Percentiles rank a stretch among this genome's conserved stretches.
phyloP scores from a whole-genome alignment of 2,329 filamentous ascomycete genomes.

The Cercospora beticola region DNA sequence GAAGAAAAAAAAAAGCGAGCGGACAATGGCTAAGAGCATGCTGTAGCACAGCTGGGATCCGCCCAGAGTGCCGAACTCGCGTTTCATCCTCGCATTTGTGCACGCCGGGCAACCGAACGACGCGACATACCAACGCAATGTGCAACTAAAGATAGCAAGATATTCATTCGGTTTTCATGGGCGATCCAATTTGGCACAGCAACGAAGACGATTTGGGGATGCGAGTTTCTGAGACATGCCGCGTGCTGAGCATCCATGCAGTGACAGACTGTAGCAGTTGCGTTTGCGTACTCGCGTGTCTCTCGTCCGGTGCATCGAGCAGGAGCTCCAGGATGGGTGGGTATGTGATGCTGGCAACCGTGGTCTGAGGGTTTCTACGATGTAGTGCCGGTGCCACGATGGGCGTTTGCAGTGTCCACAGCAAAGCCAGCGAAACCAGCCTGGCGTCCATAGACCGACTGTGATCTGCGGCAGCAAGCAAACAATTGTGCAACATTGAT shows the following conservation, averaged over 20 bases:
- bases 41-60: constrained; percentile 24
- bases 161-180: constrained; percentile 3
- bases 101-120: constrained; percentile 22
- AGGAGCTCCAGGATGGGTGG: constrained; percentile 9
- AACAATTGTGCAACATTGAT: constrained; percentile 28
- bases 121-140: constrained; percentile 9
- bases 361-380: background rate
- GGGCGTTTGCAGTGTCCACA: constrained; percentile 24
- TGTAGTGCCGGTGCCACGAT: constrained; percentile 21
- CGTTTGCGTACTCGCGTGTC: background rate
- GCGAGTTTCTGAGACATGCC: background rate
- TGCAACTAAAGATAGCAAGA: constrained; percentile 13
- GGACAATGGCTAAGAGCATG: constrained; percentile 16
- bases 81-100: constrained; percentile 25
- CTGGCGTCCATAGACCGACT: constrained; percentile 15
- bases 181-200: background rate
- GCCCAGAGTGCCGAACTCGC: constrained; percentile 20
- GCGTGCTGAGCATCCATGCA: background rate
- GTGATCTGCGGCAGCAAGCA: constrained; percentile 24
- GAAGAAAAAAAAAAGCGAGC: constrained; percentile 7
- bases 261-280: constrained; percentile 1
- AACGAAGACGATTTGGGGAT: background rate
- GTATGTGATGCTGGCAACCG: constrained; percentile 3
- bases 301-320: background rate
- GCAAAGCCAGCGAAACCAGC: constrained; percentile 14